phyloP scores from a whole-genome alignment of 768 basidiomycete genomes.

The Kwoniella pini region DNA sequence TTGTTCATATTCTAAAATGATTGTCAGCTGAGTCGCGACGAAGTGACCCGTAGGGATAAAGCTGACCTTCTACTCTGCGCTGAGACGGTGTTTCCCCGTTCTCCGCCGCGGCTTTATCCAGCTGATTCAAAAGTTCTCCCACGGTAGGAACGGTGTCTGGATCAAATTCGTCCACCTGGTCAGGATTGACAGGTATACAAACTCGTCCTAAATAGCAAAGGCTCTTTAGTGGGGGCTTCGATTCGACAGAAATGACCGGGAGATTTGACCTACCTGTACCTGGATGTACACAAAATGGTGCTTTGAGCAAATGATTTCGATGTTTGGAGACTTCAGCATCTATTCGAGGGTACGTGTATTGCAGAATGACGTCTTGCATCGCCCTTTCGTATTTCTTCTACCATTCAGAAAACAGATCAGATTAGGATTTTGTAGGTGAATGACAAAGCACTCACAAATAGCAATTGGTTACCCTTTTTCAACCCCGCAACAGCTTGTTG shows the following conservation, averaged over 20 bases:
- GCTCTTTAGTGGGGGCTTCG: too few species aligned
- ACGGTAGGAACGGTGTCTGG: conserved; percentile 85
- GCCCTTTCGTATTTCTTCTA: conserved; percentile 57
- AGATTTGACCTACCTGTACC: conserved; percentile 63
- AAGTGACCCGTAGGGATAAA: neutral
- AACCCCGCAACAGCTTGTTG: conserved; percentile 14
- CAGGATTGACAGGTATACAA: conserved; percentile 87
- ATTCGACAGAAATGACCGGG: neutral
- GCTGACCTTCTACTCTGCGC: conserved; percentile 36
- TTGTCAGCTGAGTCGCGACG: neutral
- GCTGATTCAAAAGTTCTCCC: conserved; percentile 73
- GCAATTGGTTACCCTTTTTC: conserved; percentile 19
- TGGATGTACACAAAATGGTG: conserved; percentile 95
- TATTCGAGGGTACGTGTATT: conserved; percentile 93
- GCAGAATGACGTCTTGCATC: conserved; percentile 83
- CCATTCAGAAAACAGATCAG: neutral
- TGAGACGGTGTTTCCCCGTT: conserved; percentile 12
- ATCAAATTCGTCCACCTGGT: conserved; percentile 73
- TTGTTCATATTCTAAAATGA: conserved; percentile 69
- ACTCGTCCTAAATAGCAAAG: conserved; percentile 65
- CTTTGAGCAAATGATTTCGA: conserved; percentile 94
- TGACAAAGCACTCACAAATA: conserved; percentile 20
- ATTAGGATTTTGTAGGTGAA: neutral
- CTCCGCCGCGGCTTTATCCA: conserved; percentile 59
- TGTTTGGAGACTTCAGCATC: conserved; percentile 98